Base-by-base conservation (phyloP, 768 basidiomycete species). In the Strobilomyces echinocephalus region DNA sequence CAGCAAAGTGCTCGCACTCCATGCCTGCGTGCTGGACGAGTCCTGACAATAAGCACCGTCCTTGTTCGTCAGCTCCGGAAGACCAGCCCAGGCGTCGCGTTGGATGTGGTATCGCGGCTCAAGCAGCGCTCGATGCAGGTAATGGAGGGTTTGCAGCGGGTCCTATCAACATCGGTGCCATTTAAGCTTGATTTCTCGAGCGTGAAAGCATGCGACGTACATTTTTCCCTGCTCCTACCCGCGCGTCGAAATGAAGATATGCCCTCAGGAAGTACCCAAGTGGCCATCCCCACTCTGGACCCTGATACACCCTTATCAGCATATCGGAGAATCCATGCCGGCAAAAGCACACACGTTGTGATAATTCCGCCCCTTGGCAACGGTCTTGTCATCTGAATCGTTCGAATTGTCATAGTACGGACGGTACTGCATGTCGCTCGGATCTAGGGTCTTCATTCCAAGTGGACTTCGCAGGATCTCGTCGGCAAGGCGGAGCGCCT, bases 401-500 rank as follows among this genome's bases (percentile, higher is more conserved):
- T 97, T 92, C 26, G 90, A 81, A 65, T 99, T 98, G 72, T 98
- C 92, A 67, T 99, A 97, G 56, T 80, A 74, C 9, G 91, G 89
- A 8, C 92, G 84, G 72, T 98, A 99, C 59, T 95, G 91, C 61
- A 84, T 68, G 63, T 99, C 97, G 39, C 59, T 67, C 4, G 94
- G 83, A 65, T 98, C 97, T 54, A 99, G 74, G 0, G 97, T 98
- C 78, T 87, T 97, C 91, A 98, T 95, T 2, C 97, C 97, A 55
- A 98, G 75, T 1, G 95, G 95, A 1, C 83, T 83, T n/a, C 89
- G 81, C 26, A 99, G 76, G 38, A 85, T 76, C 60, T 85, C 68
- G 67, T 95, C 93, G 2, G 87, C 88, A n/a, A 94, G 72, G 56
- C 80, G 77, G 35, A 98, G 74, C 0, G 93, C 91, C 5, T 74